phyloP scores from a whole-genome alignment of 1,284 basidiomycete genomes.

The Puccinia triticina region DNA sequence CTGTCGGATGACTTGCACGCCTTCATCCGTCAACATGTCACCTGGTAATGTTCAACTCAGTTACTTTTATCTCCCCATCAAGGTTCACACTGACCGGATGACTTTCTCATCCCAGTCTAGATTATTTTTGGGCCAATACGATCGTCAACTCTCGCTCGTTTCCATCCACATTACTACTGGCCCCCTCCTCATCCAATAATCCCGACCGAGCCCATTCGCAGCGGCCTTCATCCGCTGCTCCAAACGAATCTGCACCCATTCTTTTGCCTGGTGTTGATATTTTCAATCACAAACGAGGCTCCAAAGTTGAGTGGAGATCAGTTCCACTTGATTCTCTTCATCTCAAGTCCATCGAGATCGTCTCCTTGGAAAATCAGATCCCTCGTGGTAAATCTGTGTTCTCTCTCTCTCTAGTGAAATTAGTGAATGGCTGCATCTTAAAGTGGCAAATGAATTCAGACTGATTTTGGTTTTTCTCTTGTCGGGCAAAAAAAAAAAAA shows the following conservation, averaged over 20 bases:
- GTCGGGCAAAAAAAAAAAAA: too few species aligned
- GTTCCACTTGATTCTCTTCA: neutral
- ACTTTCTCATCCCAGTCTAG: neutral
- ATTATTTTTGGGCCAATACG: slow-evolving; percentile 46
- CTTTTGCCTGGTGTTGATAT: slow-evolving; percentile 47
- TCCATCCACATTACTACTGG: slow-evolving; percentile 16
- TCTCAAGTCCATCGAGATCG: slow-evolving; percentile 5
- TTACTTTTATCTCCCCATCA: neutral
- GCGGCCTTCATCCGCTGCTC: neutral
- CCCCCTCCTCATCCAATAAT: neutral
- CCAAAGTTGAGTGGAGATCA: slow-evolving; percentile 40
- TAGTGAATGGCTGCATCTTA: neutral
- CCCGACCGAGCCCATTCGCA: neutral
- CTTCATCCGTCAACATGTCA: slow-evolving; percentile 1
- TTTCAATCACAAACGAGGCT: slow-evolving; percentile 34
- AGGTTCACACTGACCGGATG: neutral
- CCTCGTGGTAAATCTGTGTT: neutral
- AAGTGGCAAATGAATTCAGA: neutral
- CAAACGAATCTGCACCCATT: neutral
- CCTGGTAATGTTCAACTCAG: slow-evolving; percentile 17
- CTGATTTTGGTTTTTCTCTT: neutral
- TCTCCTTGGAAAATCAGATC: slow-evolving; percentile 27
- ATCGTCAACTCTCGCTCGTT: slow-evolving; percentile 43
- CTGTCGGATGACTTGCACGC: neutral
- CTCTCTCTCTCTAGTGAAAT: neutral